Evolutionary conservation across 495 filamentous ascomycete species (phyloP), one percentile per base, ranked within the genome.

Genomic region (Aspergillus bertholletiae): DNA sequence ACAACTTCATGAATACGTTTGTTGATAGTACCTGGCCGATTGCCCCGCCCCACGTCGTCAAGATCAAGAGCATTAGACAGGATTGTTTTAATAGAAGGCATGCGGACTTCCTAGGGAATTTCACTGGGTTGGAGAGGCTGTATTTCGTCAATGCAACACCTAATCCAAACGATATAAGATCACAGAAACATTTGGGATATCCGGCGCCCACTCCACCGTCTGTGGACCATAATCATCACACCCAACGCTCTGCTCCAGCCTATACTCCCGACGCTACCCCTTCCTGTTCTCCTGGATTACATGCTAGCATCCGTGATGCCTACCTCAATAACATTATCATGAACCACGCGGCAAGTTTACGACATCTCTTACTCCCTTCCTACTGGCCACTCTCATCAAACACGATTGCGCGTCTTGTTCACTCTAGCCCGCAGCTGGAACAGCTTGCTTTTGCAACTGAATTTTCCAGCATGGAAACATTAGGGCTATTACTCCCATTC

Each of bases 401-500:
- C 30, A 74, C 76, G 32, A 66, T 87, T 32, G 73, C 72, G 4
- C 74, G 72, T 9, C 65, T 87, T 23, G 76, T 82, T 13, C 74
- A 77, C 35, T 64, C 59, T 22, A 84, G 82, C 54, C 83, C 81
- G 3, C 78, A 85, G 47, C 63, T 85, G 18, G 82, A 86, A 56
- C 82, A 87, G 58, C 64, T 87, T 8, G 74, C 64, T 34, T 61
- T 81, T n/a, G 76, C 76, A 22, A 70, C 73, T 7, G 76, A 80
- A 2, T 59, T 70, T 7, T 64, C 64, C 17, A 69, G 67, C 50
- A 67, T 81, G 63, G 72, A 78, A 3, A 66, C 70, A 1, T 43
- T 80, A 4, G 65, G 67, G 2, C 63, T 79, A 22, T 59, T 80
- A 1, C 63, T 80, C 32, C 78, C 77, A 0, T 80, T 81, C 58